Percentiles rank a stretch among this genome's conserved stretches.
Evolutionary conservation across 805 yeast species (phyloP).

Genomic region (Diddensiella santjacobensis): DNA sequence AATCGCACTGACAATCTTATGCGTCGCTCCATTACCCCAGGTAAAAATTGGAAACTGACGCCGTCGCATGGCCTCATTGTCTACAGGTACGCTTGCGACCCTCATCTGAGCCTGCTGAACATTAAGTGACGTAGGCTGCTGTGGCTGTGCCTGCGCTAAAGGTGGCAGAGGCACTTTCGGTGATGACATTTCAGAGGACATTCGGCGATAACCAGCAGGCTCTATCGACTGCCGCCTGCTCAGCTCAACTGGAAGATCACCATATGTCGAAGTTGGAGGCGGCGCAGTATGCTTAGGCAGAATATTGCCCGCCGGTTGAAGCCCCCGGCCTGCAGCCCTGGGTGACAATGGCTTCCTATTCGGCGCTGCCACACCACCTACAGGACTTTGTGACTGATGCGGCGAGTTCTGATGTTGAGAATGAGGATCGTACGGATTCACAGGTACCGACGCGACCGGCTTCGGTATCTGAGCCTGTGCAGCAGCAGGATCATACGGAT

Average conservation of each 20-base stretch:
- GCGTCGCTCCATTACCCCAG: slow-evolving; percentile 48
- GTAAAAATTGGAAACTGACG: slow-evolving; percentile 75
- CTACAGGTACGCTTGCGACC: slow-evolving; percentile 18
- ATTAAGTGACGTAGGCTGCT: slow-evolving; percentile 17
- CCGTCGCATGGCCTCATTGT: slow-evolving; percentile 43
- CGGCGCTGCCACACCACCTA: neutral
- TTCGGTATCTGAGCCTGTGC: neutral
- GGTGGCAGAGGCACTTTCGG: slow-evolving; percentile 1
- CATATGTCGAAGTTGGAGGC: slow-evolving; percentile 14
- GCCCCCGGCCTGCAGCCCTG: neutral
- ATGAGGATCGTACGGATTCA: slow-evolving; percentile 12
- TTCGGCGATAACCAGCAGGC: neutral
- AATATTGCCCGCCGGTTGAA: neutral
- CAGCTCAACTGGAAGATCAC: slow-evolving; percentile 18
- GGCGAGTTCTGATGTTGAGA: neutral
- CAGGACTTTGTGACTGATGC: neutral
- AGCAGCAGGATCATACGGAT: slow-evolving; percentile 12
- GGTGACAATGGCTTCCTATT: neutral
- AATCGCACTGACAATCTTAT: slow-evolving; percentile 43
- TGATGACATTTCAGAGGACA: neutral
- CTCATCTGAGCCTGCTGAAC: slow-evolving; percentile 9
- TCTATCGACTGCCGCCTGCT: slow-evolving; percentile 6
- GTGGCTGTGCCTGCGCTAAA: neutral
- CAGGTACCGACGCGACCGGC: neutral
- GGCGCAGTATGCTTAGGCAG: slow-evolving; percentile 5